These are phyloP conservation scores for Albizia julibrissin DNA, from an alignment of 306 rosid species.

Conservation along the genomic window DNA sequence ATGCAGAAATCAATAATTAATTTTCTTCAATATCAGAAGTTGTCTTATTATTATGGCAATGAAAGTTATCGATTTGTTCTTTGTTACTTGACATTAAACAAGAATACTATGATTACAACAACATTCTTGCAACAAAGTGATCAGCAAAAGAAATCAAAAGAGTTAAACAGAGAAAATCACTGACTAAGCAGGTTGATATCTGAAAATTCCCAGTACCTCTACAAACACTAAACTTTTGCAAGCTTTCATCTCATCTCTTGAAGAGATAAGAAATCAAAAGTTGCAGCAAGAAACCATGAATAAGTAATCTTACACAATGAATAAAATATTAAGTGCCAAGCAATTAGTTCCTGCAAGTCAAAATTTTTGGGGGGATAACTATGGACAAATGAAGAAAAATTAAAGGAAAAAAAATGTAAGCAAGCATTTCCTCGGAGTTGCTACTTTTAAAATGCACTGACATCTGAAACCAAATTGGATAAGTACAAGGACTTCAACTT, in stretches of 20 bases:
- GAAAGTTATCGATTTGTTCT: neutral
- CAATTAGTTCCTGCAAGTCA: constrained; percentile 12
- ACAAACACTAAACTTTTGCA: neutral
- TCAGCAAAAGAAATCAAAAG: constrained; percentile 4
- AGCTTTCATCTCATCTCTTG: constrained; percentile 15
- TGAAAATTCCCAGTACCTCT: neutral
- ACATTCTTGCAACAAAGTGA: constrained; percentile 17
- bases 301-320: neutral
- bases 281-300: neutral
- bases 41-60: neutral
- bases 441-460: neutral
- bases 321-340: neutral
- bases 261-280: constrained; percentile 2
- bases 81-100: constrained; percentile 3
- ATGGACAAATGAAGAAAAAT: constrained; percentile 13
- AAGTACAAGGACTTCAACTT: neutral
- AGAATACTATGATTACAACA: neutral
- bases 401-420: neutral
- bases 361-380: constrained; percentile 10
- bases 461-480: neutral
- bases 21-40: constrained; percentile 26
- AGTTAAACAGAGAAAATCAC: neutral
- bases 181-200: neutral
- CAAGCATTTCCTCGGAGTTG: neutral
- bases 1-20: neutral